These are phyloP conservation scores for Chlamydomonas sp. DNA, from an alignment of 139 green algal species.

Conservation along the genomic window DNA sequence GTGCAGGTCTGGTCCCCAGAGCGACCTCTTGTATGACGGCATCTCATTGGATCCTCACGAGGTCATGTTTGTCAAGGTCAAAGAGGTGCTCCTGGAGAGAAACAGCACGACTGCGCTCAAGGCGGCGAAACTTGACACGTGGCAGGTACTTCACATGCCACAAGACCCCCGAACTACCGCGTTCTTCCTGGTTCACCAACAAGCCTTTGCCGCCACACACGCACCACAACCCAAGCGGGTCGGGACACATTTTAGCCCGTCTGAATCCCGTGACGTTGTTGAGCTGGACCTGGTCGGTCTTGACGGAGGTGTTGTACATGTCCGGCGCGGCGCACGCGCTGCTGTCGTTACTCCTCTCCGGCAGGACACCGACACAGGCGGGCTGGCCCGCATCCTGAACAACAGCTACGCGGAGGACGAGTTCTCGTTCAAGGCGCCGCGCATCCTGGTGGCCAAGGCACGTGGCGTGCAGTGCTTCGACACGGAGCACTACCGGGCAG, in stretches of 20 bases:
- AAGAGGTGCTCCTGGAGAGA: conserved; percentile 61
- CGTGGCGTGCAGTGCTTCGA: conserved; percentile 74
- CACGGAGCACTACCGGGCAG: conserved; percentile 56
- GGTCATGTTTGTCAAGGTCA: conserved; percentile 87
- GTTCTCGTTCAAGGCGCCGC: conserved; percentile 32
- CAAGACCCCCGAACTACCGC: not conserved
- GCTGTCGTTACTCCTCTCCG: not conserved
- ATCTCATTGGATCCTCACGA: conserved; percentile 76
- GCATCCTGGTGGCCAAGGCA: conserved; percentile 38
- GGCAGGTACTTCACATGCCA: conserved; percentile 24
- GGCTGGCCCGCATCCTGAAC: not conserved
- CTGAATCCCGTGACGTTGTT: no score
- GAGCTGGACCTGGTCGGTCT: no score
- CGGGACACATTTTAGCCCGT: no score
- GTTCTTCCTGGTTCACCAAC: no score
- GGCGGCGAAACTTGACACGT: conserved; percentile 59
- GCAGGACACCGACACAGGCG: not conserved
- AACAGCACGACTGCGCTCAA: conserved; percentile 40
- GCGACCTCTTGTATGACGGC: conserved; percentile 67
- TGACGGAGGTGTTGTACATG: no score
- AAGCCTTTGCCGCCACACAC: no score
- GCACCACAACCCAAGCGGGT: no score
- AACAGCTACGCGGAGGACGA: not conserved
- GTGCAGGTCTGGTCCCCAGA: conserved; percentile 39
- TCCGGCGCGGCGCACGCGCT: not conserved